phyloP scores from a whole-genome alignment of 257 asterid genomes.

The Gardenia jasminoides region DNA sequence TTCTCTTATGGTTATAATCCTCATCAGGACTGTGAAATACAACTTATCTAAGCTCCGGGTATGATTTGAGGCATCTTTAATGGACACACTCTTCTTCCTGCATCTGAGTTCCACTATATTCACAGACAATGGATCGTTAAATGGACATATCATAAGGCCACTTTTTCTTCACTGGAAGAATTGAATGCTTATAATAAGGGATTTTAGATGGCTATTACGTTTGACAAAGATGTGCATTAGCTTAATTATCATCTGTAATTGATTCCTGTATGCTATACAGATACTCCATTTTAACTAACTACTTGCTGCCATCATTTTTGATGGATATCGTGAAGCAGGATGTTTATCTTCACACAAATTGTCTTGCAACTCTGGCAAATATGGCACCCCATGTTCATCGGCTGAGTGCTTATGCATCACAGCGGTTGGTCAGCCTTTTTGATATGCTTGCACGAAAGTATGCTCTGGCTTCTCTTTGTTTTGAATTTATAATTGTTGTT shows the following conservation, averaged over 20 bases:
- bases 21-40: conserved; percentile 68
- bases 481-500: conserved; percentile 6
- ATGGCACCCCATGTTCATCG: conserved; percentile 94
- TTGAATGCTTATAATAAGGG: not conserved
- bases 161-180: not conserved
- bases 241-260: not conserved
- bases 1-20: conserved; percentile 80
- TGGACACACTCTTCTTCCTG: not conserved
- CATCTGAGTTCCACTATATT: not conserved
- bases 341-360: conserved; percentile 86
- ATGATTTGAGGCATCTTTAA: conserved; percentile 26
- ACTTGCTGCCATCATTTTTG: conserved; percentile 7
- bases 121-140: not conserved
- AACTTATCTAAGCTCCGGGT: conserved; percentile 72
- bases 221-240: not conserved
- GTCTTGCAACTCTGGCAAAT: conserved; percentile 89
- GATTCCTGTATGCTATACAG: not conserved
- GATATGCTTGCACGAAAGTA: conserved; percentile 98
- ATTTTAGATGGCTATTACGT: not conserved
- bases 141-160: not conserved
- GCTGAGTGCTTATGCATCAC: conserved; percentile 87
- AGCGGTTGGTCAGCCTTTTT: conserved; percentile 94
- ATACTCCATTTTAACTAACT: not conserved
- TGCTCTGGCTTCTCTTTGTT: conserved; percentile 28
- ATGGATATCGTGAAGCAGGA: conserved; percentile 57